Percentiles rank a stretch among this genome's conserved stretches.
Conservation (phyloP, 1,284 basidiomycete genomes). For the Irpex sp. region DNA sequence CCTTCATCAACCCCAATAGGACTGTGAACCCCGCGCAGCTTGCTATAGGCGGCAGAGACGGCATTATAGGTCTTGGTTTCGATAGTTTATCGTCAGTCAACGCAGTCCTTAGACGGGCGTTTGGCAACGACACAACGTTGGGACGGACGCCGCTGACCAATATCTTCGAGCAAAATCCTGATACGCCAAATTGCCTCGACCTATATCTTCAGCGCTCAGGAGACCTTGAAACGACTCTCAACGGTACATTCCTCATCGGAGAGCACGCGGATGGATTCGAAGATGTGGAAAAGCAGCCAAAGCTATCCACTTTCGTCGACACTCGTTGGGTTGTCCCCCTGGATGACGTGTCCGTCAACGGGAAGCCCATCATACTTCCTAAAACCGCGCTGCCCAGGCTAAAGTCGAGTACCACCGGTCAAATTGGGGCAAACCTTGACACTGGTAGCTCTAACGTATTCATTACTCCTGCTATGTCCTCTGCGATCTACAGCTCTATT, state of each 20-base stretch:
- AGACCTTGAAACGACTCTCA: too few species aligned
- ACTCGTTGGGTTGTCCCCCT: not conserved
- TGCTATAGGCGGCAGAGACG: slow-evolving; percentile 25
- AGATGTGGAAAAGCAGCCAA: not conserved
- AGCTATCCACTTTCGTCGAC: not conserved
- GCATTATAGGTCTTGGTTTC: too few species aligned
- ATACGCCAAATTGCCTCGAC: slow-evolving; percentile 22
- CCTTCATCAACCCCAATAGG: too few species aligned
- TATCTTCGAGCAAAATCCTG: slow-evolving; percentile 28
- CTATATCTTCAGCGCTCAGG: slow-evolving; percentile 22
- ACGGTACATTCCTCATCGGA: too few species aligned
- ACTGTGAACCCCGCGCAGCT: too few species aligned
- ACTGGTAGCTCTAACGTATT: too few species aligned
- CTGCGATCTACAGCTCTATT: too few species aligned
- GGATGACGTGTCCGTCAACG: slow-evolving; percentile 1
- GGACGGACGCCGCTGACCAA: slow-evolving; percentile 14
- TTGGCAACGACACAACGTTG: slow-evolving; percentile 24
- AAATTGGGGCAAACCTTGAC: too few species aligned
- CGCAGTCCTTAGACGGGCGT: slow-evolving; percentile 8
- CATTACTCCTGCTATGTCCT: too few species aligned
- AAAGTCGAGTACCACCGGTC: too few species aligned
- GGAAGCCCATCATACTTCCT: not conserved
- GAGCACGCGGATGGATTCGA: too few species aligned
- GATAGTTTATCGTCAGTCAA: too few species aligned
- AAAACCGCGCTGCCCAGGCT: not conserved